These are phyloP conservation scores for Parvularia atlantis DNA, from an alignment of 78 protist species.

Conservation along the genomic window DNA sequence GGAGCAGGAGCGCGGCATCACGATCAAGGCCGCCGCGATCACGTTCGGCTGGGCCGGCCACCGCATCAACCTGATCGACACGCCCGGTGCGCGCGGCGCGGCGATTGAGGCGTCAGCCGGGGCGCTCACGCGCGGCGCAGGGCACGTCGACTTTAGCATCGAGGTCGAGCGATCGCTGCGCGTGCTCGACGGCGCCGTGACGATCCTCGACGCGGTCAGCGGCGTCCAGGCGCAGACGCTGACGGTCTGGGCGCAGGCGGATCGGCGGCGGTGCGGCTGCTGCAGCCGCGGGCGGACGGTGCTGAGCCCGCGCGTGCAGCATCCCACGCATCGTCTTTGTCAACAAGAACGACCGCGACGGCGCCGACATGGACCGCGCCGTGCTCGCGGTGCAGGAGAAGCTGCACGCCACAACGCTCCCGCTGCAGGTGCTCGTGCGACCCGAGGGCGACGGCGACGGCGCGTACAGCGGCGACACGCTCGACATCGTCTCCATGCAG, in stretches of 20 bases:
- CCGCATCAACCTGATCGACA: conserved; percentile 77
- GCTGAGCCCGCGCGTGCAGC: conserved; percentile 7
- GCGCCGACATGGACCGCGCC: conserved; percentile 51
- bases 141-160: conserved; percentile 90
- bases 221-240: conserved; percentile 84
- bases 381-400: not conserved
- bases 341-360: conserved; percentile 88
- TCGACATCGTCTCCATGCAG: no score
- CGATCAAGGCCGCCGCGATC: conserved; percentile 75
- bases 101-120: no score
- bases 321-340: conserved; percentile 78
- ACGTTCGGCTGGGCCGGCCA: conserved; percentile 57
- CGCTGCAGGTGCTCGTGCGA: conserved; percentile 54
- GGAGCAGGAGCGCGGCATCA: conserved; percentile 89
- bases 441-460: no score
- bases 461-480: no score
- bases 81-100: no score
- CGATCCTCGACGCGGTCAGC: conserved; percentile 75
- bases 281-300: no score
- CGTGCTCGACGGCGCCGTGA: conserved; percentile 68
- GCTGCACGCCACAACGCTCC: conserved; percentile 33
- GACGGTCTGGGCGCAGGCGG: conserved; percentile 70
- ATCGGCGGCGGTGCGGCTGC: no score
- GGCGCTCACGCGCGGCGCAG: no score
- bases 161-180: conserved; percentile 82